These are phyloP conservation scores for Phalaenopsis aphrodite DNA, from an alignment of 106 monocot genomes.

Conservation along the genomic window DNA sequence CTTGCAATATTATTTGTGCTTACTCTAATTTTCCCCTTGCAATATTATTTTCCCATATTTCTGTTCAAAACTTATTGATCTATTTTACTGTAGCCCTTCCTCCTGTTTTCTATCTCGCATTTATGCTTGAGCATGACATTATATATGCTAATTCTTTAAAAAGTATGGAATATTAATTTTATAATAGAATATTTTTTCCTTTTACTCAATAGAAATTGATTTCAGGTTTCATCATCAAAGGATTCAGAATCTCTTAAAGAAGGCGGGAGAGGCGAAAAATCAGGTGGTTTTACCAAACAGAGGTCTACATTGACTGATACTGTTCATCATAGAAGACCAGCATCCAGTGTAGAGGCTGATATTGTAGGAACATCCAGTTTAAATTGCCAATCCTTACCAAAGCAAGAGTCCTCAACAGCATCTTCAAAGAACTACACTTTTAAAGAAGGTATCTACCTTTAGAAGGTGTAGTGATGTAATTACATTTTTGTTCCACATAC, in stretches of 20 bases:
- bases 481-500: not conserved
- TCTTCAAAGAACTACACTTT: slow-evolving; percentile 74
- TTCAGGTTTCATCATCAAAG: slow-evolving; percentile 45
- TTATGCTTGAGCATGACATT: not conserved
- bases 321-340: slow-evolving; percentile 48
- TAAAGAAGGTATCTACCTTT: slow-evolving; percentile 65
- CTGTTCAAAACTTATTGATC: not conserved
- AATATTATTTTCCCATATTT: not conserved
- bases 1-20: slow-evolving; percentile 9
- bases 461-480: not conserved
- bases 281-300: slow-evolving; percentile 39
- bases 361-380: slow-evolving; percentile 62
- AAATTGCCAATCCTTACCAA: slow-evolving; percentile 59
- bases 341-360: slow-evolving; percentile 80
- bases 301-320: slow-evolving; percentile 28
- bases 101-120: not conserved
- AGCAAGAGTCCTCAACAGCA: slow-evolving; percentile 74
- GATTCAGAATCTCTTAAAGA: slow-evolving; percentile 72
- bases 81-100: not conserved
- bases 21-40: not conserved
- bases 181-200: not conserved
- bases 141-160: not conserved
- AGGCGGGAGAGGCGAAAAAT: slow-evolving; percentile 44
- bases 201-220: not conserved
- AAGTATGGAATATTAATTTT: not conserved